Evolutionary conservation across 164 flowering plant genomes (phyloP), one percentile per base, ranked within the genome.

Genomic region (Vitis labrusca): DNA sequence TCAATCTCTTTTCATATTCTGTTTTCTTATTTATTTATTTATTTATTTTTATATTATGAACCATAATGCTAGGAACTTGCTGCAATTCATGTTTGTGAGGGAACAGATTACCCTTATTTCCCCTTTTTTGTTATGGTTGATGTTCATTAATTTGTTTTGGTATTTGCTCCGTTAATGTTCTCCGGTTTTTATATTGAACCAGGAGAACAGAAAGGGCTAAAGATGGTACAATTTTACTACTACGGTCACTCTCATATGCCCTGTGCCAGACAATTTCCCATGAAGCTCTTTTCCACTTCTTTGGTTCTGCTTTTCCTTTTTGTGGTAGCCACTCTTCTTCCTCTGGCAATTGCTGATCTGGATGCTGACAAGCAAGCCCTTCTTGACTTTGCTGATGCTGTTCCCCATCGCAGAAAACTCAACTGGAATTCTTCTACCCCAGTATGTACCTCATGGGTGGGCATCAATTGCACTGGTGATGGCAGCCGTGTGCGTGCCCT

Each of bases 391-490:
- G 79, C 80, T 58, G 64, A 73, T 44, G 51, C 80, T 51, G 84
- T 84, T 10, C 86, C 85, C 14, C 91, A 88, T 67, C 69, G 63
- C 9, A 66, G 85, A 7, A 81, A 80, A 37, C 78, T 88, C 52
- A 74, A 80, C 75, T 88, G 93, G 93, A 76, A 72, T 47, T 16
- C 75, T 10, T 6, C 80, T 56, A 29, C 57, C 16, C 59, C 80
- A 13, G 57, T 84, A 7, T 88, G 93, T 74, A 65, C 70, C 10
- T 78, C 84, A 12, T 88, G 93, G 93, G 70, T 79, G 10, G 93
- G 93, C 37, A 64, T 88, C 69, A 71, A 66, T 13, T 88, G 93
- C 74, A 74, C 72, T 49, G 6, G 48, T 9, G 73, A 81, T 66
- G 61, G 74, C 15, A 71, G 78, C 0, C 77, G 80, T 23, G 89